phyloP scores from a whole-genome alignment of 106 monocot genomes.

The Ottelia alismoides region DNA sequence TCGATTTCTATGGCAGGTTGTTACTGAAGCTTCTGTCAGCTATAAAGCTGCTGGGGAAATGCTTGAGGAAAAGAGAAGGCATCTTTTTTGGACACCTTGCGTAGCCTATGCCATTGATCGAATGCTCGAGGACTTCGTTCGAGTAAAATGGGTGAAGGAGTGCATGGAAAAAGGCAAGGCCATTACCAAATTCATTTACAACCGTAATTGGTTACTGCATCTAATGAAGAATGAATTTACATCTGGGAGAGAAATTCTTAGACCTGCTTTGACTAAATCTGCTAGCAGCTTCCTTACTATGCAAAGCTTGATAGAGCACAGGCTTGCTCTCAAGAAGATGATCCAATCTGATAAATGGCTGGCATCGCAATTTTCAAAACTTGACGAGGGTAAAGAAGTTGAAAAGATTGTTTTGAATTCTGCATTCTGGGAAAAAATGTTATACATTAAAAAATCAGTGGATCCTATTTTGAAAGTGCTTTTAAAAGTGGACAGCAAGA shows the following conservation, averaged over 20 bases:
- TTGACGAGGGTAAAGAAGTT: constrained; percentile 39
- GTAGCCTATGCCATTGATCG: constrained; percentile 27
- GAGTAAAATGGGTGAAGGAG: constrained; percentile 32
- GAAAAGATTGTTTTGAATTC: constrained; percentile 29
- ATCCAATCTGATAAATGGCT: constrained; percentile 43
- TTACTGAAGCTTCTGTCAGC: constrained; percentile 29
- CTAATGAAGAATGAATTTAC: constrained; percentile 45
- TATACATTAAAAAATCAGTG: constrained; percentile 32
- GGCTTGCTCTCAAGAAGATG: constrained; percentile 35
- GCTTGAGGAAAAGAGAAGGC: constrained; percentile 51
- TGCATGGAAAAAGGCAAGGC: constrained; percentile 34
- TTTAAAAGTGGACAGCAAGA: constrained; percentile 14
- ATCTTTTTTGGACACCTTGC: constrained; percentile 54
- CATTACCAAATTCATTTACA: constrained; percentile 37
- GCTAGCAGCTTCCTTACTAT: constrained; percentile 28
- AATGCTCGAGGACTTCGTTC: constrained; percentile 35
- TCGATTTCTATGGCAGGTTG: constrained; percentile 30
- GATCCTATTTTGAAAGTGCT: constrained; percentile 38
- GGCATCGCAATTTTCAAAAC: constrained; percentile 27
- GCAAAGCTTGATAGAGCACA: constrained; percentile 27
- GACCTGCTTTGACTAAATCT: constrained; percentile 18
- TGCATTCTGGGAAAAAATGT: constrained; percentile 45
- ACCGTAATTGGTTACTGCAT: constrained; percentile 32
- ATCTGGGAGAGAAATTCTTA: constrained; percentile 34
- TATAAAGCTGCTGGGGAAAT: constrained; percentile 45